These are phyloP conservation scores for Setaria viridis DNA, from an alignment of 202 grass and related monocot species.

Conservation along the genomic window DNA sequence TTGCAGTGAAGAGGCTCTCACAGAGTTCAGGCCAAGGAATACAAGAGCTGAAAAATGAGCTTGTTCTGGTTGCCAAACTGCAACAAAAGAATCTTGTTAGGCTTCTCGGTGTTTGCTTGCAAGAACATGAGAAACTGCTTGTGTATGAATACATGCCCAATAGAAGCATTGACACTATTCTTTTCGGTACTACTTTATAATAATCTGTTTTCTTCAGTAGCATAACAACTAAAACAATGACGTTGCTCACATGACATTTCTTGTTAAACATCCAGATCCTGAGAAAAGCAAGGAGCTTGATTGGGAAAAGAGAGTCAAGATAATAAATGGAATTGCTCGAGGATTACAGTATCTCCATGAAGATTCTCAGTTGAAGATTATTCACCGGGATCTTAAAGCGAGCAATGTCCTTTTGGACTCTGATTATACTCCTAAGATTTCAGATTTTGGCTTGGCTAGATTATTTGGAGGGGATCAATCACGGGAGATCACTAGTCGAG, in stretches of 20 bases:
- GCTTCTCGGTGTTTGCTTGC: constrained; percentile 71
- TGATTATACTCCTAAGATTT: constrained; percentile 73
- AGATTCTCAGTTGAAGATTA: constrained; percentile 67
- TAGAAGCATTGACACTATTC: constrained; percentile 74
- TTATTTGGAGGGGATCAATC: constrained; percentile 62
- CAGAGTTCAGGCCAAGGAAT: constrained; percentile 73
- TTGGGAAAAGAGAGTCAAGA: constrained; percentile 57
- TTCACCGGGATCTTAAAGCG: constrained; percentile 77
- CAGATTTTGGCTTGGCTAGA: constrained; percentile 68
- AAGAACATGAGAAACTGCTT: constrained; percentile 78
- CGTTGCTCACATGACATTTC: background rate
- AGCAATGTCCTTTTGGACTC: constrained; percentile 71
- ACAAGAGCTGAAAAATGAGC: constrained; percentile 78
- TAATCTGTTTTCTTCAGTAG: background rate
- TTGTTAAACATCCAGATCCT: constrained; percentile 40
- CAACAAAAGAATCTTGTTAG: constrained; percentile 81
- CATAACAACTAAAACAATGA: background rate
- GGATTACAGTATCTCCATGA: constrained; percentile 78
- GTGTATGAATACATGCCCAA: constrained; percentile 85
- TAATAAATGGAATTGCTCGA: constrained; percentile 61
- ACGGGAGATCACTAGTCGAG: constrained; percentile 50
- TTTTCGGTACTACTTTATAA: constrained; percentile 53
- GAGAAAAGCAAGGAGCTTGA: constrained; percentile 44
- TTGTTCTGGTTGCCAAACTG: constrained; percentile 74
- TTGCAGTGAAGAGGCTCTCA: constrained; percentile 82